Evolutionary conservation across 768 basidiomycete species (phyloP), one percentile per base, ranked within the genome.

Genomic region (Pulveroboletus sp.): DNA sequence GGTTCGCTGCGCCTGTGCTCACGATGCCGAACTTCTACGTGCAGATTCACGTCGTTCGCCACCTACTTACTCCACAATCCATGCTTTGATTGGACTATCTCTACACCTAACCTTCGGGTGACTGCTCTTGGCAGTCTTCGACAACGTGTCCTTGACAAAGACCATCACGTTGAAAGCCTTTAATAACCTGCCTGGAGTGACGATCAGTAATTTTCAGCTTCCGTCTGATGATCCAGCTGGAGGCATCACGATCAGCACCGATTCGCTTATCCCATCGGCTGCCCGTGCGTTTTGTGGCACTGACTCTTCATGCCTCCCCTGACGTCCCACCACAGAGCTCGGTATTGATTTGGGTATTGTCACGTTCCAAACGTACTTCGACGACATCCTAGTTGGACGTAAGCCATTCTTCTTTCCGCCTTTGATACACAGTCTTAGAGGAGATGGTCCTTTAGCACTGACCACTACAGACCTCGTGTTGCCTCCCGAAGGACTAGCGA

Each of bases 181-280:
- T 65, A 82, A 88, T 51, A 76, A 76, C 28, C 69, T 89, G 7
- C 82, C 83, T 8, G 84, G 84, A 6, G 81, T 86, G 38, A 81
- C 78, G 6, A 84, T 88, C 61, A 79, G 74, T 53, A 82, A 86
- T 67, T 87, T 87, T 71, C 69, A 81, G 60, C 72, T 87, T 49
- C 85, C 85, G 1, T 76, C 76, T 4, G 83, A 87, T 55, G 80
- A 83, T 57, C 75, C 81, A 38, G 77, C 76, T 32, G 85, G 84
- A 47, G 84, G 85, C 27, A 86, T 86, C 51, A 78, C 78, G 45
- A 81, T 87, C 44, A 82, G 82, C 56, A 84, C 83, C 5, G 82
- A 84, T 61, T 76, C 83, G 0, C 48, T 67, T 18, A 86, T 87
- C 54, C 83, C 83, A 10, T 87, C 85, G 13, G 70, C 77, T 50